Percentiles rank a stretch among this genome's conserved stretches.
Conservation (phyloP, 371 early-diverging fungal species). For the Actinomortierella wolfii region DNA sequence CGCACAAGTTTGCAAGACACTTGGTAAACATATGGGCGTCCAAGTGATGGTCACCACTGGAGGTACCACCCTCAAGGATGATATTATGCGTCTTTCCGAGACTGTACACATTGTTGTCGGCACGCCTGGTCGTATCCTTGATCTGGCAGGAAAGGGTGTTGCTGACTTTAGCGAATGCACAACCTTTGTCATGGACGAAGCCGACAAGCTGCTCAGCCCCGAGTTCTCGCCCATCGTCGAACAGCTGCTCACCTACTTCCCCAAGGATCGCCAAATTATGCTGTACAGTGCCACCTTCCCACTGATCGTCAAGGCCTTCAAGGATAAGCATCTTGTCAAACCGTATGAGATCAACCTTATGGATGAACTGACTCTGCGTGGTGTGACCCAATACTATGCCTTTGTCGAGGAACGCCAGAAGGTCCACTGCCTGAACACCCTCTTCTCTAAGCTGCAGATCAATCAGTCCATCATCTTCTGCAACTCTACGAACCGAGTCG, state of each 20-base stretch:
- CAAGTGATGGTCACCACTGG: slow-evolving; percentile 98
- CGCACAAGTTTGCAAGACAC: slow-evolving; percentile 91
- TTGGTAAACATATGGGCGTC: slow-evolving; percentile 91
- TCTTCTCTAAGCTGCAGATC: slow-evolving; percentile 98
- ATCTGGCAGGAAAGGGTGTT: slow-evolving; percentile 89
- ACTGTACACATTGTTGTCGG: slow-evolving; percentile 95
- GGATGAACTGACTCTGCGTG: slow-evolving; percentile 97
- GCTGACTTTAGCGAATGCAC: slow-evolving; percentile 86
- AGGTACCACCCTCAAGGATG: slow-evolving; percentile 97
- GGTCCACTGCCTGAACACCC: slow-evolving; percentile 96
- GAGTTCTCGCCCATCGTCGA: slow-evolving; percentile 98
- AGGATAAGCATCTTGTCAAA: slow-evolving; percentile 88
- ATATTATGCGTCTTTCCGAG: slow-evolving; percentile 93
- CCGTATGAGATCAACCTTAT: slow-evolving; percentile 98
- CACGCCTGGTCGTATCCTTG: slow-evolving; percentile 98
- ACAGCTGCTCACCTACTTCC: slow-evolving; percentile 85
- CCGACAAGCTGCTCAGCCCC: slow-evolving; percentile 96
- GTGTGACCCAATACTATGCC: slow-evolving; percentile 99
- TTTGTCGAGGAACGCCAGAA: slow-evolving; percentile 98
- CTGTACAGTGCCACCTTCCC: slow-evolving; percentile 99
- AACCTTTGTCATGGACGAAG: slow-evolving; percentile 98
- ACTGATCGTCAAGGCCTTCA: slow-evolving; percentile 93
- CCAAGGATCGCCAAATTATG: slow-evolving; percentile 91
- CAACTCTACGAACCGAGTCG: slow-evolving; percentile 97
- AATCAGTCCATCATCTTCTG: slow-evolving; percentile 99